phyloP scores from a whole-genome alignment of 257 asterid genomes.

The Ajuga chamaepitys region DNA sequence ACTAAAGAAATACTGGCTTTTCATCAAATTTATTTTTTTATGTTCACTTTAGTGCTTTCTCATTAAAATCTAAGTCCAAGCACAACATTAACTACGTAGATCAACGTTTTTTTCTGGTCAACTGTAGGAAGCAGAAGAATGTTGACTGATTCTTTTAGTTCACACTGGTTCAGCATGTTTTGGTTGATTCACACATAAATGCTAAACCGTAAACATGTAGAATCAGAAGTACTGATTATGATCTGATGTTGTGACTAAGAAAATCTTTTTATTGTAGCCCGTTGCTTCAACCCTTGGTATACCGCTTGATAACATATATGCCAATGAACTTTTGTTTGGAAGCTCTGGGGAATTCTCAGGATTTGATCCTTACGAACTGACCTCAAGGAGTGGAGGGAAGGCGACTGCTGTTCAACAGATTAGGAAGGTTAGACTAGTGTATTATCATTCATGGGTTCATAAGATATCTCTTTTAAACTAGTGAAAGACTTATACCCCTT shows the following conservation, averaged over 20 bases:
- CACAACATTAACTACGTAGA: too few species aligned
- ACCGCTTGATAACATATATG: slow-evolving; percentile 60
- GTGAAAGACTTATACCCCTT: background rate
- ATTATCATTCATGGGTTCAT: background rate
- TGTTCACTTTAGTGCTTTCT: too few species aligned
- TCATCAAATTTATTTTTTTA: too few species aligned
- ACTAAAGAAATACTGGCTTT: too few species aligned
- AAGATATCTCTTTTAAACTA: background rate
- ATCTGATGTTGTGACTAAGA: too few species aligned
- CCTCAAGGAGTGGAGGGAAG: slow-evolving; percentile 92
- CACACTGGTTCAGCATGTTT: too few species aligned
- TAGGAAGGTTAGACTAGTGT: slow-evolving; percentile 77
- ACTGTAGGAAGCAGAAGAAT: too few species aligned
- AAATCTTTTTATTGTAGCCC: slow-evolving; percentile 40
- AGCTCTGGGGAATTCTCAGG: slow-evolving; percentile 77
- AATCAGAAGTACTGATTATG: background rate
- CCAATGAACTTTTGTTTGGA: slow-evolving; percentile 72
- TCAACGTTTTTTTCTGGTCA: too few species aligned
- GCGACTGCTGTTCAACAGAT: slow-evolving; percentile 77
- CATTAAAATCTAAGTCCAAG: too few species aligned
- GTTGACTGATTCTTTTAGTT: too few species aligned
- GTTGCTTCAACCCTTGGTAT: slow-evolving; percentile 76
- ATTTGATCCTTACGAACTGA: slow-evolving; percentile 68
- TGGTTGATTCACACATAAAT: background rate
- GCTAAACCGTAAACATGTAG: background rate